phyloP scores from a whole-genome alignment of 352 stramenopile species.

The Globisporangium uncinulatum region DNA sequence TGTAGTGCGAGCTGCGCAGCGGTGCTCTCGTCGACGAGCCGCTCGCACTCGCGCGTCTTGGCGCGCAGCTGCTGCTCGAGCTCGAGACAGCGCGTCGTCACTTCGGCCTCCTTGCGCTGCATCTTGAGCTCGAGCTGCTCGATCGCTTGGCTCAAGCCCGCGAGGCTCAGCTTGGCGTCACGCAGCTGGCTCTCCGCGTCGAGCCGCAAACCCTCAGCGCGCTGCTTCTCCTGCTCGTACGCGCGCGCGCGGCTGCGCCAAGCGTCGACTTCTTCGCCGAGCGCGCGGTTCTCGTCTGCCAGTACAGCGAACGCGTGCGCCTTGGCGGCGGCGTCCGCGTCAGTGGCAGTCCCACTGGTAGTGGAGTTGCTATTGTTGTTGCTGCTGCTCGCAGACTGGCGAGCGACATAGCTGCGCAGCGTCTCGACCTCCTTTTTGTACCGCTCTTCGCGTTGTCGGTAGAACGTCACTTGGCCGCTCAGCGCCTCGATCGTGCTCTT shows the following conservation, averaged over 20 bases:
- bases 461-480: constrained; percentile 72
- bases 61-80: constrained; percentile 43
- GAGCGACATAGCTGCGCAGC: constrained; percentile 32
- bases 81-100: constrained; percentile 43
- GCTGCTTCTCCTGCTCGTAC: constrained; percentile 38
- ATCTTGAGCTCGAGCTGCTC: constrained; percentile 78
- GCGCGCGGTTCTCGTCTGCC: constrained; percentile 44
- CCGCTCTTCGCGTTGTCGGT: constrained; percentile 66
- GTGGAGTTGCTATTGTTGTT: constrained; percentile 1
- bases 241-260: constrained; percentile 28
- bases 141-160: constrained; percentile 57
- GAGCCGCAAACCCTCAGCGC: constrained; percentile 34
- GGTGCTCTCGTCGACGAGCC: constrained; percentile 23
- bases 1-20: constrained; percentile 18
- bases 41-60: constrained; percentile 37
- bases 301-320: constrained; percentile 31
- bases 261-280: constrained; percentile 57
- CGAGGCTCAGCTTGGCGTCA: constrained; percentile 48
- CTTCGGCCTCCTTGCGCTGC: constrained; percentile 61
- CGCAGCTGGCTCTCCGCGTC: constrained; percentile 56
- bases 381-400: constrained; percentile 15
- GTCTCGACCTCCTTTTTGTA: constrained; percentile 59
- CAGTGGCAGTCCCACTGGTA: not conserved
- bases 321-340: constrained; percentile 8
- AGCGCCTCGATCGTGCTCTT: constrained; percentile 80